These are phyloP conservation scores for Hericium erinaceus DNA, from an alignment of 768 basidiomycete species.

Conservation along the genomic window DNA sequence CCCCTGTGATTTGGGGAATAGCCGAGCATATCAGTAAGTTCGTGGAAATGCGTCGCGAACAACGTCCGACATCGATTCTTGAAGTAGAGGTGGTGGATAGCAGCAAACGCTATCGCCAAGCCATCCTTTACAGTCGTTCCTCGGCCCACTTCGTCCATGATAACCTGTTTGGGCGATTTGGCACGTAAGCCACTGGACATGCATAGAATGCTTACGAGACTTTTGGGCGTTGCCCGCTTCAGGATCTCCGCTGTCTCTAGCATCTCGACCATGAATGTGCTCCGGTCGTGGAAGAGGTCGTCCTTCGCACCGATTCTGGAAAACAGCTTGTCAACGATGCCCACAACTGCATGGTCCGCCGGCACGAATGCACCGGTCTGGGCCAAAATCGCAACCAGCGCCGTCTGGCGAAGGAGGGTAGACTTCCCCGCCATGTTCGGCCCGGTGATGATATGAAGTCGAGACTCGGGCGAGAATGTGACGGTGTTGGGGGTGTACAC, in stretches of 20 bases:
- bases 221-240: constrained; percentile 68
- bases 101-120: constrained; percentile 87
- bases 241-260: constrained; percentile 90
- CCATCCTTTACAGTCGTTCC: constrained; percentile 92
- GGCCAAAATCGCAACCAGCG: constrained; percentile 81
- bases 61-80: constrained; percentile 73
- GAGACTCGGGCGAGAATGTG: constrained; percentile 45
- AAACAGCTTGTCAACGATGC: constrained; percentile 86
- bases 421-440: constrained; percentile 97
- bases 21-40: constrained; percentile 78
- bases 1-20: constrained; percentile 37
- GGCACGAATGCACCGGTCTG: constrained; percentile 94
- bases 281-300: constrained; percentile 85
- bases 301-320: constrained; percentile 94
- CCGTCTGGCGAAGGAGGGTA: constrained; percentile 85
- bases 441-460: constrained; percentile 81
- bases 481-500: constrained; percentile 83
- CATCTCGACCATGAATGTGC: constrained; percentile 99
- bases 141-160: constrained; percentile 99
- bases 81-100: constrained; percentile 70
- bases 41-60: constrained; percentile 99
- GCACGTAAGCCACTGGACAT: neutral
- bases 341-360: constrained; percentile 69
- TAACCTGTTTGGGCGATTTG: constrained; percentile 47
- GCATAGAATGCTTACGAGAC: constrained; percentile 49